phyloP scores from a whole-genome alignment of 75 land plant species.

The Isoetes taiwanensis region DNA sequence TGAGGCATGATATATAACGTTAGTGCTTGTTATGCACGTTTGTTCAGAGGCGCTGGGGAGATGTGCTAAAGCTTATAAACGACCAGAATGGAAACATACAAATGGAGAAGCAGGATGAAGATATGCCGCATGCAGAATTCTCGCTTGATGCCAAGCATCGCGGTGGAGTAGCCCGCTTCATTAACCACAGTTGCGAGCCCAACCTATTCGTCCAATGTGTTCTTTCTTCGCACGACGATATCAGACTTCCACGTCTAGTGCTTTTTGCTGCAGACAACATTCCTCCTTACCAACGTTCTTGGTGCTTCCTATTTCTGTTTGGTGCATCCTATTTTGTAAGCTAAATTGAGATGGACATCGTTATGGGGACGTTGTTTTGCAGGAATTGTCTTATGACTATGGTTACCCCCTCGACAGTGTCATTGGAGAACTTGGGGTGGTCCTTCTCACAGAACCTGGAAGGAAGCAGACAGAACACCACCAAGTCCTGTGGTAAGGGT shows the following conservation, averaged over 20 bases:
- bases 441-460: slow-evolving; percentile 47
- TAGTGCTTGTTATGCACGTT: too few species aligned
- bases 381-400: slow-evolving; percentile 4
- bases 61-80: background rate
- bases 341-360: too few species aligned
- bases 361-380: too few species aligned
- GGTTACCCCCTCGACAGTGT: background rate
- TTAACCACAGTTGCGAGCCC: slow-evolving; percentile 7
- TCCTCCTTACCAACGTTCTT: too few species aligned
- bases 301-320: too few species aligned
- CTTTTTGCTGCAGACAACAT: slow-evolving; percentile 8
- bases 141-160: background rate
- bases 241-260: background rate
- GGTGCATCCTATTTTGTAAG: too few species aligned
- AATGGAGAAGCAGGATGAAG: too few species aligned
- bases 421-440: too few species aligned
- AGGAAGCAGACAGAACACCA: too few species aligned
- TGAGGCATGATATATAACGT: too few species aligned
- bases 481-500: background rate
- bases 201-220: slow-evolving; percentile 5
- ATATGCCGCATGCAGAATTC: background rate
- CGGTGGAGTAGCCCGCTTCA: slow-evolving; percentile 4
- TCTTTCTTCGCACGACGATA: background rate
- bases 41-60: slow-evolving; percentile 7
- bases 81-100: slow-evolving; percentile 6